phyloP scores from a whole-genome alignment of 2,329 filamentous ascomycete genomes.

The Fusarium dlaminii region DNA sequence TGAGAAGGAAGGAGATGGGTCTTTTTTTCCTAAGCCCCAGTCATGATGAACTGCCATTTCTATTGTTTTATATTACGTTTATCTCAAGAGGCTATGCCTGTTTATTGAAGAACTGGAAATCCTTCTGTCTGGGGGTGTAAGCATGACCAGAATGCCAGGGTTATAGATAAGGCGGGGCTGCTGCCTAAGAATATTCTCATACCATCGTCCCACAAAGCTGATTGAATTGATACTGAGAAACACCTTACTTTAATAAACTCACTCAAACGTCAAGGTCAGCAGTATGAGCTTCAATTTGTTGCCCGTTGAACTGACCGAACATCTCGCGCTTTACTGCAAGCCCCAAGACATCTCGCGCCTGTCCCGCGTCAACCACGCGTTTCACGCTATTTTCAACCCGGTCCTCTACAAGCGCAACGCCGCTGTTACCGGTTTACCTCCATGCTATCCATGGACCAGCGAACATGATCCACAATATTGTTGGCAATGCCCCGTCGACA shows the following conservation, averaged over 20 bases:
- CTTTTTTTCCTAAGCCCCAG: fast-evolving
- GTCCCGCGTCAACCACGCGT: background rate
- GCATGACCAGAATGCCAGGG: background rate
- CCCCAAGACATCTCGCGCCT: background rate
- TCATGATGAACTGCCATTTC: fast-evolving
- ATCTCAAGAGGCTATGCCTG: background rate
- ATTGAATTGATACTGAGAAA: background rate
- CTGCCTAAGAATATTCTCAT: background rate
- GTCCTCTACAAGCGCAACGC: background rate
- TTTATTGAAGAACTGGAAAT: background rate
- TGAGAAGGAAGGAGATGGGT: background rate
- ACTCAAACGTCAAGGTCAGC: fast-evolving
- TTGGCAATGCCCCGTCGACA: fast-evolving
- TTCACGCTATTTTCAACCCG: background rate
- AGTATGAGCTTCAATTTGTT: background rate
- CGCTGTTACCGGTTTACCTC: background rate
- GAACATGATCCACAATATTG: background rate
- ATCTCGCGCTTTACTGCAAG: background rate
- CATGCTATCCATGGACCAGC: background rate
- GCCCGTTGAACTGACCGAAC: background rate
- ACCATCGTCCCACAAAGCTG: fast-evolving
- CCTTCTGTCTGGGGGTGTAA: background rate
- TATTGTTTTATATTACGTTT: background rate
- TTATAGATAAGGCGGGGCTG: background rate
- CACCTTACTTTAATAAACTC: fast-evolving